A percentile compares a stretch with the other conserved stretches of the same genome.
phyloP scores from a whole-genome alignment of 1,284 basidiomycete species.

The Tetrapyrgos nigripes region DNA sequence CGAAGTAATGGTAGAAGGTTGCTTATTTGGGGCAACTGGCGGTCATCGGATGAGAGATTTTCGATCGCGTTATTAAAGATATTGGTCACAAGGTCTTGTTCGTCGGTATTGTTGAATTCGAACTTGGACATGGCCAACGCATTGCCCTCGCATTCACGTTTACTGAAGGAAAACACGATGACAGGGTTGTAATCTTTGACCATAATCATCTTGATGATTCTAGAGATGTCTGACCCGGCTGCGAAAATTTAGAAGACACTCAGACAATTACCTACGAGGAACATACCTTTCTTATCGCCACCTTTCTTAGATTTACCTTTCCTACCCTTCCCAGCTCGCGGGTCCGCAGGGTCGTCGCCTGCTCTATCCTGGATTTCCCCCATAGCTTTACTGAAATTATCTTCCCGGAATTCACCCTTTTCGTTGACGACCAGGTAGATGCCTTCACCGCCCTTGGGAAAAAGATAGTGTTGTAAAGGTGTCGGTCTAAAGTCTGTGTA shows the following conservation, averaged over 20 bases:
- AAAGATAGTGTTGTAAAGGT: slow-evolving; percentile 97
- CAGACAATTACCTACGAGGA: background rate
- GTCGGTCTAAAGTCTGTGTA: slow-evolving; percentile 99
- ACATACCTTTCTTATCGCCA: slow-evolving; percentile 86
- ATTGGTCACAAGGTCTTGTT: slow-evolving; percentile 86
- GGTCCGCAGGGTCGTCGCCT: slow-evolving; percentile 95
- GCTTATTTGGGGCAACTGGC: slow-evolving; percentile 92
- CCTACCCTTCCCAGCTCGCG: slow-evolving; percentile 80
- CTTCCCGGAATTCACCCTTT: slow-evolving; percentile 95
- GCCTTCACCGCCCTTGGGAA: slow-evolving; percentile 95
- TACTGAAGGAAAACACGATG: slow-evolving; percentile 98
- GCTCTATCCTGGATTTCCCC: slow-evolving; percentile 84
- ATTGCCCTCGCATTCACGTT: slow-evolving; percentile 95
- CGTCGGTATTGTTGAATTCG: slow-evolving; percentile 95
- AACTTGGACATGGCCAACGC: slow-evolving; percentile 94
- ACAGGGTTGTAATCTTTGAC: slow-evolving; percentile 98
- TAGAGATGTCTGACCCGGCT: slow-evolving; percentile 96
- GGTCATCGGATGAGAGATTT: slow-evolving; percentile 88
- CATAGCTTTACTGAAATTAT: slow-evolving; percentile 99
- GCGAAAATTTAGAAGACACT: slow-evolving; percentile 16
- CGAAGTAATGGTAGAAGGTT: slow-evolving; percentile 94
- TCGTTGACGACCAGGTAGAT: slow-evolving; percentile 99
- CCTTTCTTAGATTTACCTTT: slow-evolving; percentile 94
- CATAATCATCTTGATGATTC: slow-evolving; percentile 99
- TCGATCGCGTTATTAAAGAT: slow-evolving; percentile 97